Evolutionary conservation across 495 filamentous ascomycete genomes (phyloP), one percentile per base, ranked within the genome.

Genomic region (Astrothelium macrocarpum): DNA sequence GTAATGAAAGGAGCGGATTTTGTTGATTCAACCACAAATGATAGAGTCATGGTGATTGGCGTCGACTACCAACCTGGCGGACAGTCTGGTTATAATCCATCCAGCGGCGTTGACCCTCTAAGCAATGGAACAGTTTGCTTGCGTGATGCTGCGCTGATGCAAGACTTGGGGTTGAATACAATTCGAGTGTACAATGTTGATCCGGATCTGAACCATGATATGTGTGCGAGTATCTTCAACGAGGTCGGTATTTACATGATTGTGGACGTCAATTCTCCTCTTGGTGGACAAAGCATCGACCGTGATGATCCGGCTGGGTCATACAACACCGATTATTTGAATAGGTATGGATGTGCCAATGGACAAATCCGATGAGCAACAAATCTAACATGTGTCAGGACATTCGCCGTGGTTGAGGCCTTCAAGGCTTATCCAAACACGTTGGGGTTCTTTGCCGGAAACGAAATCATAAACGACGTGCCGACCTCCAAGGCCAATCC

Each of bases 21-120:
- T 73, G 83, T 96, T 71, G 88, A 96, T 78, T 81, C 82, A 53
- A 79, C 85, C 61, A 91, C 87, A 12, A 84, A 85, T 56, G 82
- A 91, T 70, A 85, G 90, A 59, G 89, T 96, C 78, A 86, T 94
- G 77, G 85, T 97, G 63, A 81, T 97, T 58, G 93, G 93, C 69
- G 84, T 95, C 60, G 93, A 91, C 68, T 96, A 96, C 78, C 93
- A 97, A 78, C 93, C 93, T 31, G 92, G 91, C 70, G 93, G 92
- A 71, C 83, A 86, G 60, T 80, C 84, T n/a, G 92, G 84, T 49
- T 96, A 95, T 77, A 80, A 85, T 68, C 80, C 82, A 11, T 76
- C 72, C 9, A 65, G 71, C 23, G 78, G 80, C 14, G 72, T 79
- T 49, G 93, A 97, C 73, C 87, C 92, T 59, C 79, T 97, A 59